Conservation (phyloP, 2,329 filamentous ascomycete species). For the Graphilbum fragrans region DNA sequence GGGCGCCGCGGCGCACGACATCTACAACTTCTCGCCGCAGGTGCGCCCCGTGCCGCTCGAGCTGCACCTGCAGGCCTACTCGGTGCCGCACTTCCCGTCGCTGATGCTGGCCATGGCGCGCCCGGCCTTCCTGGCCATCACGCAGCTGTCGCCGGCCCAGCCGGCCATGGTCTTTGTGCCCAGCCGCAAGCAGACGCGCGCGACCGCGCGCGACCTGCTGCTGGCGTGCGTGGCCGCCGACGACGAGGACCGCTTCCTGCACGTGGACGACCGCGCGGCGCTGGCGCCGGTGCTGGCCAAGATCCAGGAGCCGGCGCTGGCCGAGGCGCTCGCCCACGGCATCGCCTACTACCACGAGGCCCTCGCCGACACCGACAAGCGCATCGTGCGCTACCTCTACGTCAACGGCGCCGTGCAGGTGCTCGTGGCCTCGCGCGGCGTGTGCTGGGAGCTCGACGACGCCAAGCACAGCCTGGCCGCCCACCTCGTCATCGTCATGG, state of each 20-base stretch:
- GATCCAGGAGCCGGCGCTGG: constrained; percentile 75
- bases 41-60: constrained; percentile 82
- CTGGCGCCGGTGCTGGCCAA: constrained; percentile 70
- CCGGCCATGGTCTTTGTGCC: constrained; percentile 88
- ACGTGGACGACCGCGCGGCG: constrained; percentile 66
- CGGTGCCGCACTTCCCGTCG: constrained; percentile 92
- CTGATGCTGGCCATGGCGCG: constrained; percentile 98
- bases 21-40: constrained; percentile 96
- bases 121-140: constrained; percentile 79
- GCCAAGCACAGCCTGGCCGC: constrained; percentile 43
- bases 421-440: constrained; percentile 64
- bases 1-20: constrained; percentile 92
- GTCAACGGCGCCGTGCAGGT: constrained; percentile 83
- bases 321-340: constrained; percentile 82
- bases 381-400: constrained; percentile 87
- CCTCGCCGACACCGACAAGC: constrained; percentile 75
- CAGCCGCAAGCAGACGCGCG: constrained; percentile 81
- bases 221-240: constrained; percentile 69
- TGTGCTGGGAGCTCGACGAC: constrained; percentile 82
- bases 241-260: constrained; percentile 86
- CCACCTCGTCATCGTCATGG: constrained; percentile 91
- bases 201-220: constrained; percentile 75
- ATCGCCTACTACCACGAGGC: constrained; percentile 98
- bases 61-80: constrained; percentile 89
- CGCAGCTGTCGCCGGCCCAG: constrained; percentile 79